Conservation (phyloP, 2,329 filamentous ascomycete genomes). For the Madurella mycetomatis region DNA sequence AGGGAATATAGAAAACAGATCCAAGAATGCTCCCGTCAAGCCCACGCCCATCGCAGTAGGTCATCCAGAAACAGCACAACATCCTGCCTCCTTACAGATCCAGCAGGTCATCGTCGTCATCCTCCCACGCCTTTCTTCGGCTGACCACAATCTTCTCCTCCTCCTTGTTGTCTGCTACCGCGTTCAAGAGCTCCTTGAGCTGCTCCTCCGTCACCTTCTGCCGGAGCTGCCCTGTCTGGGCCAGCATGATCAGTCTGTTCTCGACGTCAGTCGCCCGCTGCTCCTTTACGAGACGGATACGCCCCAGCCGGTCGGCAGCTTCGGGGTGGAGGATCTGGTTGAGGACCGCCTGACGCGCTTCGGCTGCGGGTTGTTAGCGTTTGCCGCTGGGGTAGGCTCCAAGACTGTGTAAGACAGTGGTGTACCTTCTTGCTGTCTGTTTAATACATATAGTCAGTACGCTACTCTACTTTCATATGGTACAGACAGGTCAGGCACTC, state of each 20-base stretch:
- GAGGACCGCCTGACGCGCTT: conserved; percentile 73
- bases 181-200: conserved; percentile 84
- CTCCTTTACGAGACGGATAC: conserved; percentile 94
- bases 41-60: not conserved
- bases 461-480: no score
- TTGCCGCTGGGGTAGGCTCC: not conserved
- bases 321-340: conserved; percentile 92
- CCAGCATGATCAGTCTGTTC: conserved; percentile 87
- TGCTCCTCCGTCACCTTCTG: conserved; percentile 87
- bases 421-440: conserved; percentile 45
- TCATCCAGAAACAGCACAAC: not conserved
- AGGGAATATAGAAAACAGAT: not conserved
- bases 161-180: conserved; percentile 73
- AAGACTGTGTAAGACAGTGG: not conserved
- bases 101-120: conserved; percentile 70
- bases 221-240: conserved; percentile 79
- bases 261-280: conserved; percentile 86
- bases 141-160: conserved; percentile 85
- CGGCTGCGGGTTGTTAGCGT: conserved; percentile 41
- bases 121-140: conserved; percentile 79
- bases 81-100: conserved; percentile 39
- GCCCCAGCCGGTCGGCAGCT: conserved; percentile 85
- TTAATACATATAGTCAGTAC: not conserved
- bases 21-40: not conserved
- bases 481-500: conserved; percentile 27